Conservation (phyloP, 2,329 filamentous ascomycete genomes). For the Aspergillus nomiae region DNA sequence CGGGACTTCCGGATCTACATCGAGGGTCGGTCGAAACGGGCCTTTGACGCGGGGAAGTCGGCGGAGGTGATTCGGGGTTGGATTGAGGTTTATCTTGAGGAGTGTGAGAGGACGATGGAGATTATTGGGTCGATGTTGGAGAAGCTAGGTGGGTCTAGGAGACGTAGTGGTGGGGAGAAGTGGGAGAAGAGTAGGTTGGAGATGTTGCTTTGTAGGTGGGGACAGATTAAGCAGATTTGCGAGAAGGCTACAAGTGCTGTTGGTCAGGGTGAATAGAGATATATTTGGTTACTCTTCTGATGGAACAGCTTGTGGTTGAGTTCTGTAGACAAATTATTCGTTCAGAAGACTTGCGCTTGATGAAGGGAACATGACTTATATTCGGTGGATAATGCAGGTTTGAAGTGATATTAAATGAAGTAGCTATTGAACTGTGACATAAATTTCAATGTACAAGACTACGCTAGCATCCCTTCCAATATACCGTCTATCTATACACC, state of each 20-base stretch:
- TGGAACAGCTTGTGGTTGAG: not conserved
- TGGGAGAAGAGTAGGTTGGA: conserved; percentile 19
- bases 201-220: conserved; percentile 32
- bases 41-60: conserved; percentile 23
- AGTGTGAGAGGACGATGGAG: conserved; percentile 24
- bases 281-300: not conserved
- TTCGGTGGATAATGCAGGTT: not conserved
- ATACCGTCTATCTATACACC: conserved; percentile 9
- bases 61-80: conserved; percentile 28
- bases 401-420: not conserved
- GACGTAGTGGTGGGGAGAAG: not conserved
- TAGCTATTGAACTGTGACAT: not conserved
- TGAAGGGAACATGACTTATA: not conserved
- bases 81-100: conserved; percentile 29
- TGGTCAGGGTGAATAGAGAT: not conserved
- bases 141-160: not conserved
- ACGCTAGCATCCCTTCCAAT: not conserved
- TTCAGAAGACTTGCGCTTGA: not conserved
- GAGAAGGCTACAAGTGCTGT: conserved; percentile 18
- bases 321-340: not conserved
- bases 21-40: conserved; percentile 21
- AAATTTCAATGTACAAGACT: not conserved
- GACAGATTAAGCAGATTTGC: conserved; percentile 33
- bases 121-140: conserved; percentile 9
- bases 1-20: conserved; percentile 33